A percentile compares a stretch with the other conserved stretches of the same genome.
These are phyloP conservation scores for Ascochyta pisi DNA, from an alignment of 2,329 filamentous ascomycete species.

Conservation along the genomic window DNA sequence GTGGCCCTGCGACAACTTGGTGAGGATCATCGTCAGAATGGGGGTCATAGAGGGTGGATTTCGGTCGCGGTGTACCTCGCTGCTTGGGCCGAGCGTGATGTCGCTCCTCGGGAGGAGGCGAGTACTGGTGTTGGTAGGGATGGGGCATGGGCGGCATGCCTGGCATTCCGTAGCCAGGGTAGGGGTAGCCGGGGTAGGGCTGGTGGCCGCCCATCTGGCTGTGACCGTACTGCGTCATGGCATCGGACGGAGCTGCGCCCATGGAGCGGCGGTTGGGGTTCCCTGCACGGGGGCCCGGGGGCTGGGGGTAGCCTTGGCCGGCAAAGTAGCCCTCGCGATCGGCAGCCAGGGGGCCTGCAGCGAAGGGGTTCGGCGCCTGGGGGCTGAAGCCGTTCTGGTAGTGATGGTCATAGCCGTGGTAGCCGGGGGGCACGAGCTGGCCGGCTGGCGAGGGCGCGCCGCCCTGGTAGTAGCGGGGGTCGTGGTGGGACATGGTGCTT, in stretches of 20 bases:
- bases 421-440: conserved; percentile 44
- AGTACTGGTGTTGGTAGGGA: conserved; percentile 28
- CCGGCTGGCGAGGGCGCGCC: conserved; percentile 33
- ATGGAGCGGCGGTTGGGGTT: conserved; percentile 46
- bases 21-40: conserved; percentile 31
- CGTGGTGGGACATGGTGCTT: conserved; percentile 48
- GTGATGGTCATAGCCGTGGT: conserved; percentile 48
- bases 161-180: background rate
- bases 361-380: conserved; percentile 47
- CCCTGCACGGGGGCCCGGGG: conserved; percentile 1
- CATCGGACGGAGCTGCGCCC: conserved; percentile 28
- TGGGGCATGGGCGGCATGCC: conserved; percentile 37
- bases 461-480: conserved; percentile 35
- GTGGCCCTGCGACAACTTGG: conserved; percentile 21
- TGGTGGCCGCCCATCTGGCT: conserved; percentile 17
- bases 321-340: conserved; percentile 48
- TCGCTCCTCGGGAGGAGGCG: conserved; percentile 30
- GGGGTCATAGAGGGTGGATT: conserved; percentile 28
- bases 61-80: conserved; percentile 38
- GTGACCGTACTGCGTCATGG: conserved; percentile 46
- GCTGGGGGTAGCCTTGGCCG: conserved; percentile 10
- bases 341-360: conserved; percentile 32
- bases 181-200: conserved; percentile 32
- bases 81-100: conserved; percentile 34
- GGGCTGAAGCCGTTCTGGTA: conserved; percentile 38